A percentile compares a stretch with the other conserved stretches of the same genome.
These are phyloP conservation scores for Abrus pulchellus DNA, from an alignment of 306 rosid species.

Conservation along the genomic window DNA sequence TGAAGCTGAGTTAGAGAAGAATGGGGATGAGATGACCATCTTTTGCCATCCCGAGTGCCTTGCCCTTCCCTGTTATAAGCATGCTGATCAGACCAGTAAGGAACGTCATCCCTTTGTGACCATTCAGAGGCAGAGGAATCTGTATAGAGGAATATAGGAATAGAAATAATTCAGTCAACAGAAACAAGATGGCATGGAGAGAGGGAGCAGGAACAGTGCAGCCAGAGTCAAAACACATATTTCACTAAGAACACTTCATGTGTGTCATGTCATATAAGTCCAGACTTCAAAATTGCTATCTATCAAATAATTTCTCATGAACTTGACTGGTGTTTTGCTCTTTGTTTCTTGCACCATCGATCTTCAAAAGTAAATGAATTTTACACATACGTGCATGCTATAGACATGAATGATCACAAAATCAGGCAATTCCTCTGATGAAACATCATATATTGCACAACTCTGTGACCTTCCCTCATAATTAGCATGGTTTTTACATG, in stretches of 20 bases:
- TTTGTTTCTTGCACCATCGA: background rate
- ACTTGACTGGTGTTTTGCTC: background rate
- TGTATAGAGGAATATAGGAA: slow-evolving; percentile 35
- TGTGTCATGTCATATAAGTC: slow-evolving; percentile 25
- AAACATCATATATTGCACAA: background rate
- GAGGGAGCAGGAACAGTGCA: background rate
- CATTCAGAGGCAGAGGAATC: slow-evolving; percentile 67
- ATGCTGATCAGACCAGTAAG: slow-evolving; percentile 54
- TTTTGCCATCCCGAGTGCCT: slow-evolving; percentile 49
- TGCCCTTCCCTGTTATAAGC: slow-evolving; percentile 52
- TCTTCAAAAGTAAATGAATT: background rate
- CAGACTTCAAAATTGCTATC: slow-evolving; percentile 13
- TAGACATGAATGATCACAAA: slow-evolving; percentile 17
- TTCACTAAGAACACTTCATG: background rate
- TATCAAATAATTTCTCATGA: background rate
- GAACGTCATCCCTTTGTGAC: slow-evolving; percentile 62
- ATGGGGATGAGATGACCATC: slow-evolving; percentile 80
- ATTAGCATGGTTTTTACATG: slow-evolving; percentile 7
- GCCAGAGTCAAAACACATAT: slow-evolving; percentile 23
- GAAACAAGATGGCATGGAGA: slow-evolving; percentile 18
- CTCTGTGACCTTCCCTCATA: background rate
- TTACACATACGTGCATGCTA: background rate
- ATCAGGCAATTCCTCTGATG: slow-evolving; percentile 4
- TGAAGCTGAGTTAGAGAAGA: slow-evolving; percentile 49
- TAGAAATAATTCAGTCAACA: slow-evolving; percentile 32